phyloP scores from a whole-genome alignment of 2,329 filamentous ascomycete species.

The Alternaria atra region DNA sequence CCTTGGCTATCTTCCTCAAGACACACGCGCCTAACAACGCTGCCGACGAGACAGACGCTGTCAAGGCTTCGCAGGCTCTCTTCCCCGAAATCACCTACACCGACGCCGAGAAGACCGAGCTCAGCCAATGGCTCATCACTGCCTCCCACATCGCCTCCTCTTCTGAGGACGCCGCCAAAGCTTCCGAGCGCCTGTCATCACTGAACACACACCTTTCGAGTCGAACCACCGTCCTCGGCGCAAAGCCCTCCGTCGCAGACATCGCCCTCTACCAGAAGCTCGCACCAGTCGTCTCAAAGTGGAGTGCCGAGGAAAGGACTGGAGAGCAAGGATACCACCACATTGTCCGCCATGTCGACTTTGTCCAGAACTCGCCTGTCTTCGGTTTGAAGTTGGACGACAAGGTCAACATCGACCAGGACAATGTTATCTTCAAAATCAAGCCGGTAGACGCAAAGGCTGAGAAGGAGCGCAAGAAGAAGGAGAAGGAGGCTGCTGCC shows the following conservation, averaged over 20 bases:
- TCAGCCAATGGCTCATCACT: constrained; percentile 87
- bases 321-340: constrained; percentile 89
- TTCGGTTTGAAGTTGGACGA: constrained; percentile 76
- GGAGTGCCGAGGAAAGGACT: constrained; percentile 86
- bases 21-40: constrained; percentile 51
- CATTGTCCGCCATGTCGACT: constrained; percentile 90
- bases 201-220: constrained; percentile 89
- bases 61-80: constrained; percentile 66
- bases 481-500: constrained; percentile 78
- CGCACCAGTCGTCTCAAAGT: constrained; percentile 77
- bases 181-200: constrained; percentile 73
- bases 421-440: constrained; percentile 86
- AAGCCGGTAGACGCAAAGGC: constrained; percentile 90
- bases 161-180: constrained; percentile 65
- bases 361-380: constrained; percentile 85
- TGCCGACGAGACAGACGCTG: constrained; percentile 47
- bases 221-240: constrained; percentile 87
- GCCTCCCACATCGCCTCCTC: constrained; percentile 72
- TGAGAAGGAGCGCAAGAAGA: constrained; percentile 96
- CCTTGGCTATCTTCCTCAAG: constrained; percentile 47
- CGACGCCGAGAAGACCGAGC: constrained; percentile 82
- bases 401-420: constrained; percentile 80
- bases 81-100: constrained; percentile 76
- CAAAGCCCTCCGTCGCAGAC: constrained; percentile 89
- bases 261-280: constrained; percentile 83